Evolutionary conservation across 331 rosid species (phyloP).

Genomic region (Spiraea crenata): DNA sequence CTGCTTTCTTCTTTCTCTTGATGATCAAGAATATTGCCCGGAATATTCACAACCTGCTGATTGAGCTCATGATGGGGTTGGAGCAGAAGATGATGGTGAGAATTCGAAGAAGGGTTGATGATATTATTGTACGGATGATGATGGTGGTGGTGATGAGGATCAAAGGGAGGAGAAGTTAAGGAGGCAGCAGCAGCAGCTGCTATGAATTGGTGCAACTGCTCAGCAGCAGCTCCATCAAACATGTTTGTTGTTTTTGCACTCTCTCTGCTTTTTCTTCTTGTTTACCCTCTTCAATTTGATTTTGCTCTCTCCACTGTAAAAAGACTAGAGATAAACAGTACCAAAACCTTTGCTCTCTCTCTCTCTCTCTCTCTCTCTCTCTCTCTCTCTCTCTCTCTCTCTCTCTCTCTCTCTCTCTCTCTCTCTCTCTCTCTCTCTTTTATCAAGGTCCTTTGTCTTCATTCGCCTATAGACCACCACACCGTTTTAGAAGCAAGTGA

Average conservation of each 20-base stretch:
- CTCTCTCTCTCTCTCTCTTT: slow-evolving; percentile 54
- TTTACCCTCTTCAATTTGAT: background rate
- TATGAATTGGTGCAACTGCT: slow-evolving; percentile 88
- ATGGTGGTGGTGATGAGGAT: slow-evolving; percentile 17
- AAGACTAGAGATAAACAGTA: slow-evolving; percentile 40
- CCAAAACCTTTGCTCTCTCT: slow-evolving; percentile 23
- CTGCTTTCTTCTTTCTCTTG: slow-evolving; percentile 18
- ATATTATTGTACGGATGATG: background rate
- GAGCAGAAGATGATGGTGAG: slow-evolving; percentile 26
- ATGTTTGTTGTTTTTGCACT: slow-evolving; percentile 39
- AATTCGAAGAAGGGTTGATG: no score
- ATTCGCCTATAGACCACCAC: slow-evolving; percentile 69
- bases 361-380: slow-evolving; percentile 41
- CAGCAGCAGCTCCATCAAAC: slow-evolving; percentile 81
- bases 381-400: slow-evolving; percentile 63
- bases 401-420: slow-evolving; percentile 25
- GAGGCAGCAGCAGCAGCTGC: slow-evolving; percentile 33
- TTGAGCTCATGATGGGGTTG: slow-evolving; percentile 1
- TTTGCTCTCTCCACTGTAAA: slow-evolving; percentile 29
- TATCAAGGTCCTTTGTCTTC: slow-evolving; percentile 55
- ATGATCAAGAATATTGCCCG: slow-evolving; percentile 1
- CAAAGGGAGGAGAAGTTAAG: slow-evolving; percentile 42
- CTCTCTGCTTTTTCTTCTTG: slow-evolving; percentile 19
- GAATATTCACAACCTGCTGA: no score
- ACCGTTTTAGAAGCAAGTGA: slow-evolving; percentile 51